These are phyloP conservation scores for Taxawa tesnikishii DNA, from an alignment of 2,329 filamentous ascomycete genomes.

Conservation along the genomic window DNA sequence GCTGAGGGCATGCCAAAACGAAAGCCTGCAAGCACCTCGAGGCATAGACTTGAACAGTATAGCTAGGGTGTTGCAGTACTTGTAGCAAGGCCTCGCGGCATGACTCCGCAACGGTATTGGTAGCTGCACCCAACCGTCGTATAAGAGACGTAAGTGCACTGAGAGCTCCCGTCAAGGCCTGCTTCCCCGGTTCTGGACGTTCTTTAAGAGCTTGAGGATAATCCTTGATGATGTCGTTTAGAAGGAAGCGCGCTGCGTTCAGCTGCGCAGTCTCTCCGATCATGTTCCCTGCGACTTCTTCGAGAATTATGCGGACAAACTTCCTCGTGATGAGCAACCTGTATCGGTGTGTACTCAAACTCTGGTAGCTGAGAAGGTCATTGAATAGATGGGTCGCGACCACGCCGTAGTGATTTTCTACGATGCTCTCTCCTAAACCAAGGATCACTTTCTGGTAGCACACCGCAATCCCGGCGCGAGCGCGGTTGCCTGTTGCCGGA, in stretches of 20 bases:
- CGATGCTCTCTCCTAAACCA: constrained; percentile 65
- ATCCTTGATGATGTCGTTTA: constrained; percentile 86
- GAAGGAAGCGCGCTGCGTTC: constrained; percentile 64
- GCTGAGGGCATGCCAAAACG: constrained; percentile 81
- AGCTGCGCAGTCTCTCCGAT: constrained; percentile 83
- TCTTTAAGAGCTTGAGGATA: constrained; percentile 86
- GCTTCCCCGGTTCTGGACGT: constrained; percentile 76
- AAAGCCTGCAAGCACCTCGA: constrained; percentile 78
- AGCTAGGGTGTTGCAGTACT: constrained; percentile 86
- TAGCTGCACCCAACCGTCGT: constrained; percentile 66
- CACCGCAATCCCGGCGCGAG: constrained; percentile 70
- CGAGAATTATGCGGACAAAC: constrained; percentile 72
- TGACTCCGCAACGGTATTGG: constrained; percentile 63
- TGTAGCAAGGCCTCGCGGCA: constrained; percentile 82
- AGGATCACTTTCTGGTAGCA: constrained; percentile 77
- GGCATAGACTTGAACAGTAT: constrained; percentile 86
- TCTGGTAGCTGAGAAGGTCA: constrained; percentile 66
- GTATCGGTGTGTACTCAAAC: constrained; percentile 74
- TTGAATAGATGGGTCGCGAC: constrained; percentile 71
- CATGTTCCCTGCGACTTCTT: constrained; percentile 71
- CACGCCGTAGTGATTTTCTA: constrained; percentile 69
- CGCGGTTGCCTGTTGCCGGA: constrained; percentile 64
- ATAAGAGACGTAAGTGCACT: constrained; percentile 72
- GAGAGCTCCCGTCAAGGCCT: constrained; percentile 66
- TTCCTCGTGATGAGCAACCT: constrained; percentile 73